Percentiles rank a stretch among this genome's conserved stretches.
These are phyloP conservation scores for Phytophthora litchii DNA, from an alignment of 352 stramenopile genomes.

Conservation along the genomic window DNA sequence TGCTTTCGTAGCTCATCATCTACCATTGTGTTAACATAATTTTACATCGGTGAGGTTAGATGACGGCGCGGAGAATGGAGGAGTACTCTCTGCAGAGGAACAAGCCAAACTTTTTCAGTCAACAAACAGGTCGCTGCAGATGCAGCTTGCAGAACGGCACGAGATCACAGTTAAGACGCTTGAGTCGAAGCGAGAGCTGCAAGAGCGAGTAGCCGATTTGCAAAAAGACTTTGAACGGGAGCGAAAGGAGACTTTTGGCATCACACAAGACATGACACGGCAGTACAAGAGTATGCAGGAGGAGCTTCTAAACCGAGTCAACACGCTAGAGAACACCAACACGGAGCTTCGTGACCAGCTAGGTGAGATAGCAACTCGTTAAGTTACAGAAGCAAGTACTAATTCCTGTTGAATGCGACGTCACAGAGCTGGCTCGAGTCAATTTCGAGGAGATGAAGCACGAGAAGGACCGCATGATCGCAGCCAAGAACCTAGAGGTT, in stretches of 20 bases:
- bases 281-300: conserved; percentile 98
- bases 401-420: no score
- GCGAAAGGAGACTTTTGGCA: conserved; percentile 89
- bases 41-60: conserved; percentile 54
- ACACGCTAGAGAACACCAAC: conserved; percentile 91
- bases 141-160: conserved; percentile 88
- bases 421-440: conserved; percentile 78
- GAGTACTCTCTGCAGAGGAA: conserved; percentile 77
- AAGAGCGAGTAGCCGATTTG: conserved; percentile 79
- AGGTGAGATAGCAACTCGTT: conserved; percentile 33
- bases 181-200: conserved; percentile 89
- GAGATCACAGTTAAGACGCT: conserved; percentile 87
- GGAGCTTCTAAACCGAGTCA: conserved; percentile 88
- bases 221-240: conserved; percentile 89
- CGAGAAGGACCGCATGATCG: conserved; percentile 92
- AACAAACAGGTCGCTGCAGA: conserved; percentile 86
- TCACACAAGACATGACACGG: conserved; percentile 95
- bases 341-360: conserved; percentile 92
- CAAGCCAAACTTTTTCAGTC: conserved; percentile 87
- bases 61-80: conserved; percentile 75
- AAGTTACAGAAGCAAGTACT: neutral
- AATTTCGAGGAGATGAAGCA: conserved; percentile 91
- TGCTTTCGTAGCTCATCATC: neutral
- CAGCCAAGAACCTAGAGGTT: conserved; percentile 90
- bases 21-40: neutral